Evolutionary conservation across 768 basidiomycete species (phyloP).

Genomic region (Amanita phalloides): DNA sequence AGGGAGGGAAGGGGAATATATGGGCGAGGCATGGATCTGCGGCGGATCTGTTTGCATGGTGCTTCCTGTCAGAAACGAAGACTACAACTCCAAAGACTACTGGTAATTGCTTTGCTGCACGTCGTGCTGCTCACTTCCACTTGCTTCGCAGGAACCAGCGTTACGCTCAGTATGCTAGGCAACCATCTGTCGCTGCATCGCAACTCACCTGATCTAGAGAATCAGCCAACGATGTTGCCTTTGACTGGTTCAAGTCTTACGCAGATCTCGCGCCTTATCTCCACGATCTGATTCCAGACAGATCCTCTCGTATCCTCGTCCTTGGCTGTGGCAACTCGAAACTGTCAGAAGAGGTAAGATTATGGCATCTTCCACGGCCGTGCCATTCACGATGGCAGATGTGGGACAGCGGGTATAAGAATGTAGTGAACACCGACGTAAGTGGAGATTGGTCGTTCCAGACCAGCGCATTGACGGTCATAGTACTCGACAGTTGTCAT

Average conservation of each 20-base stretch:
- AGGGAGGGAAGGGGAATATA: not conserved
- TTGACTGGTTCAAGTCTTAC: constrained; percentile 88
- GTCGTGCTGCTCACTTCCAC: not conserved
- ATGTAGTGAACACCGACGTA: constrained; percentile 74
- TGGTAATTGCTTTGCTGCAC: constrained; percentile 34
- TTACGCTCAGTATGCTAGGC: constrained; percentile 47
- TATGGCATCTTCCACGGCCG: not conserved
- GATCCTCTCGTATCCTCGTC: constrained; percentile 55
- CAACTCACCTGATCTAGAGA: constrained; percentile 30
- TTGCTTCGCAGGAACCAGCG: constrained; percentile 47
- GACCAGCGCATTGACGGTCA: not conserved
- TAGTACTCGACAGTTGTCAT: constrained; percentile 73
- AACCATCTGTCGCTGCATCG: not conserved
- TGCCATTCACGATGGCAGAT: constrained; percentile 34
- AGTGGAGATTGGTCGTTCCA: constrained; percentile 10
- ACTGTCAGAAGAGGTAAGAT: constrained; percentile 64
- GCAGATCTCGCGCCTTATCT: constrained; percentile 55
- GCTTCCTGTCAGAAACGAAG: constrained; percentile 55
- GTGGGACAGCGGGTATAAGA: constrained; percentile 80
- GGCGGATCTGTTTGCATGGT: constrained; percentile 8
- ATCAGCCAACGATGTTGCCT: constrained; percentile 36
- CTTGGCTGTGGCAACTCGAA: constrained; percentile 81
- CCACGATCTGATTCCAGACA: constrained; percentile 51
- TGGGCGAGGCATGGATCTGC: not conserved
- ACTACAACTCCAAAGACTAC: constrained; percentile 59